Percentiles rank a stretch among this genome's conserved stretches.
phyloP scores from a whole-genome alignment of 2,329 filamentous ascomycete genomes.

The Pseudogymnoascus destructans region DNA sequence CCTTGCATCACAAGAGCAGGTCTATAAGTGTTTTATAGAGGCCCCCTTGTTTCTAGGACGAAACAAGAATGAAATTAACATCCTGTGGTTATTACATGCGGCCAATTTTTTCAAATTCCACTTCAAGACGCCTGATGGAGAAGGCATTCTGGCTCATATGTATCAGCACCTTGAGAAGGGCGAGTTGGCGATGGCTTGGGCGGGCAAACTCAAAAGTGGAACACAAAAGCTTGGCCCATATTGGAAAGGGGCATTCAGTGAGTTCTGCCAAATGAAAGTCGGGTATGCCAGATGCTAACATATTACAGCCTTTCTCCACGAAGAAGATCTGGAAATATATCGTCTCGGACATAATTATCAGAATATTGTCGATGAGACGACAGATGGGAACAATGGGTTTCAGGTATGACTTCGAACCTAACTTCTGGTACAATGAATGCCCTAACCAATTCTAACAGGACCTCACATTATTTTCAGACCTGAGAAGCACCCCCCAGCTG shows the following conservation, averaged over 20 bases:
- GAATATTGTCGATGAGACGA: constrained; percentile 10
- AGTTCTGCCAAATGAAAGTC: constrained; percentile 12
- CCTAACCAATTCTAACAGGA: constrained; percentile 6
- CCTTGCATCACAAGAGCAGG: constrained; percentile 32
- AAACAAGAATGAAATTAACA: constrained; percentile 29
- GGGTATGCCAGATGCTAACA: constrained; percentile 11
- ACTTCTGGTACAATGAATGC: not conserved
- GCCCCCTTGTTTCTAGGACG: constrained; percentile 31
- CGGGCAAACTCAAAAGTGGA: constrained; percentile 26
- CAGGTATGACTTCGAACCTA: constrained; percentile 14
- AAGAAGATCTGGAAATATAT: not conserved
- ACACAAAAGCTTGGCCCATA: constrained; percentile 28
- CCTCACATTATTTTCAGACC: constrained; percentile 1
- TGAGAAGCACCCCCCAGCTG: not conserved
- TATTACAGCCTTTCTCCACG: constrained; percentile 13
- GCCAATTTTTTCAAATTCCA: constrained; percentile 42
- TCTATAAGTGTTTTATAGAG: constrained; percentile 27
- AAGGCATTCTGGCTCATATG: constrained; percentile 27
- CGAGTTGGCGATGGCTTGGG: constrained; percentile 33
- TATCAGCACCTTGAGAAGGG: constrained; percentile 26
- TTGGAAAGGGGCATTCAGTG: constrained; percentile 40
- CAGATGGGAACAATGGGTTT: constrained; percentile 17
- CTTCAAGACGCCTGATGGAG: constrained; percentile 28
- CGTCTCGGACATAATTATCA: not conserved
- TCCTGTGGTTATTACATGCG: constrained; percentile 34